These are phyloP conservation scores for Linaria vulgaris DNA, from an alignment of 257 asterid species.

Conservation along the genomic window DNA sequence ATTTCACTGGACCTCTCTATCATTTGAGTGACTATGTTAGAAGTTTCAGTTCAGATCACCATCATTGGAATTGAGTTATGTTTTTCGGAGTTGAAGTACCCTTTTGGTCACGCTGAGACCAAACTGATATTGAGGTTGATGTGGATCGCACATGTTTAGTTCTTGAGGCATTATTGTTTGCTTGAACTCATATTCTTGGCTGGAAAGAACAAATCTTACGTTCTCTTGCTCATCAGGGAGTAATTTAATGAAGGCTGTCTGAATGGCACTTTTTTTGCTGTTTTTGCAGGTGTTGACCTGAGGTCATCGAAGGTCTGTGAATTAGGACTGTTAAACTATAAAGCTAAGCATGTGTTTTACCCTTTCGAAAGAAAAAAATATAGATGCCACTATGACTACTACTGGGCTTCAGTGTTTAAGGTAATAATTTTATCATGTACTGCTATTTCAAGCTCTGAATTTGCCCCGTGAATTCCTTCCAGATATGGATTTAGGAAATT, in stretches of 20 bases:
- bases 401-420: slow-evolving; percentile 97
- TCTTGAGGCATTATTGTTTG: slow-evolving; percentile 10
- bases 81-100: not conserved
- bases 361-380: slow-evolving; percentile 72
- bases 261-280: slow-evolving; percentile 18
- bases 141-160: not conserved
- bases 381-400: slow-evolving; percentile 92
- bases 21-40: not conserved
- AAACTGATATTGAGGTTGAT: not conserved
- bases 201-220: not conserved
- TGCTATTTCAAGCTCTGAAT: not conserved
- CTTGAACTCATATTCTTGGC: not conserved
- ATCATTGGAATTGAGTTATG: not conserved
- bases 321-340: slow-evolving; percentile 79
- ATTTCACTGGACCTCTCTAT: not conserved
- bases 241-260: not conserved
- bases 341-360: slow-evolving; percentile 82
- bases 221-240: not conserved
- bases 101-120: slow-evolving; percentile 14
- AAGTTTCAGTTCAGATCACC: not conserved
- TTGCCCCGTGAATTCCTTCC: slow-evolving; percentile 17
- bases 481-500: slow-evolving; percentile 7
- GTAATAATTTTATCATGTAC: slow-evolving; percentile 37
- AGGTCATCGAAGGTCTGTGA: slow-evolving; percentile 97
- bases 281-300: slow-evolving; percentile 82